These are phyloP conservation scores for Euryodendron excelsum DNA, from an alignment of 148 eudicot species.

Conservation along the genomic window DNA sequence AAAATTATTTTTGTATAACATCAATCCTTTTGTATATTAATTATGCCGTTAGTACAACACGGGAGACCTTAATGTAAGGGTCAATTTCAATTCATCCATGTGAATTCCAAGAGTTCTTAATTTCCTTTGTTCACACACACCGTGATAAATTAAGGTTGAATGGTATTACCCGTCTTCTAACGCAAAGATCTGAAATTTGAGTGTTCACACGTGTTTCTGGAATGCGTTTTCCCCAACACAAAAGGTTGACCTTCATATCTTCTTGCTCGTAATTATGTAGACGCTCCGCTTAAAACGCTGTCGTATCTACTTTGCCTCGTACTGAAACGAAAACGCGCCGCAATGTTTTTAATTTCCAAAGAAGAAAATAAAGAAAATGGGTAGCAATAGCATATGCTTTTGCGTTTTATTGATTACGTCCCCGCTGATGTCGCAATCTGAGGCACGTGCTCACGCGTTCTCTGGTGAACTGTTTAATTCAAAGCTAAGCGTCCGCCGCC, in stretches of 20 bases:
- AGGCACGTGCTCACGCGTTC: slow-evolving; percentile 32
- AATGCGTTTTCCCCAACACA: too few relatives aligned
- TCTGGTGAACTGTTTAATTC: slow-evolving; percentile 28
- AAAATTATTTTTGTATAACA: too few relatives aligned
- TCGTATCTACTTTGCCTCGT: background rate
- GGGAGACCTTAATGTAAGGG: slow-evolving; percentile 10
- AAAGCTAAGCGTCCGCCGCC: slow-evolving; percentile 26
- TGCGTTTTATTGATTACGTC: slow-evolving; percentile 5
- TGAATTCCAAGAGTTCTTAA: background rate
- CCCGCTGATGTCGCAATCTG: slow-evolving; percentile 10
- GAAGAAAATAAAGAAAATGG: background rate
- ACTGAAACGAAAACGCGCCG: slow-evolving; percentile 12
- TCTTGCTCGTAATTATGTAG: too few relatives aligned
- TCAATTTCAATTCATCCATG: slow-evolving; percentile 2
- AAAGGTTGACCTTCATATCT: too few relatives aligned
- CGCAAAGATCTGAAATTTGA: background rate
- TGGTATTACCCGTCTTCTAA: background rate
- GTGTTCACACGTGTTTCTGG: background rate
- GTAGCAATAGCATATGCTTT: slow-evolving; percentile 17
- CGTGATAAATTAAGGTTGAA: background rate
- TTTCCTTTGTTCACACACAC: slow-evolving; percentile 4
- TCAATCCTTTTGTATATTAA: too few relatives aligned
- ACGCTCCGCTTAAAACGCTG: too few relatives aligned
- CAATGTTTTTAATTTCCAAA: slow-evolving; percentile 10
- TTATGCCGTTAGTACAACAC: background rate